Base-by-base conservation (phyloP, 1,139 yeast species). In the Lodderomyces jiufengensis region DNA sequence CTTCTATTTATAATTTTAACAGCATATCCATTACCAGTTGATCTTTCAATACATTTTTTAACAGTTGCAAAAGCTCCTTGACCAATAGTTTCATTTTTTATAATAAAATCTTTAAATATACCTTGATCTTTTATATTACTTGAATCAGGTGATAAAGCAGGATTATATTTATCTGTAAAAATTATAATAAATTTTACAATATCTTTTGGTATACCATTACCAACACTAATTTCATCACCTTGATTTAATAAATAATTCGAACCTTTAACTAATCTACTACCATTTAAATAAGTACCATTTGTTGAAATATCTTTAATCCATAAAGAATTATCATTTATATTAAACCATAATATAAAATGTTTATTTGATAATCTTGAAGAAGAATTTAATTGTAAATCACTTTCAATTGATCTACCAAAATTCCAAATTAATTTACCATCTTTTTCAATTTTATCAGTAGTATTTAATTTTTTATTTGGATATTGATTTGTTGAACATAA, bases 51-150 rank as follows among this genome's bases (percentile, higher is more conserved):
- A 2, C 95, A 97, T 54, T 86, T 86, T 48, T 87, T 83, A 14
- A 92, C 98, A 1, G 90, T 84, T 3, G 97, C 97, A 71, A 92
- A 92, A 5, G 97, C 97, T 7, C 98, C 98, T 49, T 86, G 94
- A 1, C 98, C 98, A 3, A 92, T 83, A 5, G 85, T 80, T 49
- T 84, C 95, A 53, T 80, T 82, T 42, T 85, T 79, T 22, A 92
- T 76, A 11, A 85, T 84, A 55, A 80, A 92, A 49, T 83, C 84
- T 41, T 76, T 78, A 52, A 76, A 74, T 12, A 92, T 82, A 0
- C 88, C 76, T 34, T 65, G 65, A 38, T 66, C 71, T 15, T 33
- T 34, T 11, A 28, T 33, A 16, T 42, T 43, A 1, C 58, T 51
- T 2, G 52, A 41, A 13, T 47, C 47, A 1, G 58, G 41, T 13